Conservation (phyloP, 1,284 basidiomycete species). For the Salmacisia buchloeana region DNA sequence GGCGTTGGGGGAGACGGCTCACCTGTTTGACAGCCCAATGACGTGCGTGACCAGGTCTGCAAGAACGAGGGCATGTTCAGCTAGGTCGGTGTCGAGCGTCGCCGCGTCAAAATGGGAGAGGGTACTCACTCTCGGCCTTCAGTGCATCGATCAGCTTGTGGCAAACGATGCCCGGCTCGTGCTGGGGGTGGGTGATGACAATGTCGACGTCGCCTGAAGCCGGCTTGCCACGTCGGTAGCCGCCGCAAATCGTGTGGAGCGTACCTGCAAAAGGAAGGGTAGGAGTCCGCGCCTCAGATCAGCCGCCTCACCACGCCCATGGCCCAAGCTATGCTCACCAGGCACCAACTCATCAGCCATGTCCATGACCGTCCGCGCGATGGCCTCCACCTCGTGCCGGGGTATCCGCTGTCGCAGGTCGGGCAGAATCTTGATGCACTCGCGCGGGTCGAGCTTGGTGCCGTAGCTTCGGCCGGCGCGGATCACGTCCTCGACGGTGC, state of each 20-base stretch:
- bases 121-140: constrained; percentile 4
- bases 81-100: neutral
- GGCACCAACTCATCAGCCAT: constrained; percentile 15
- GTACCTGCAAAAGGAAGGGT: neutral
- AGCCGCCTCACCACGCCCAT: neutral
- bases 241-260: constrained; percentile 30
- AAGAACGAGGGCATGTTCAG: constrained; percentile 2
- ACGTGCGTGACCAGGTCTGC: constrained; percentile 8
- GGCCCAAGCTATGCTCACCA: neutral
- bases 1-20: neutral
- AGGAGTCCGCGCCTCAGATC: neutral
- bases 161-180: neutral
- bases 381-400: constrained; percentile 23
- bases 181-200: constrained; percentile 23
- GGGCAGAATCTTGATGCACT: constrained; percentile 28
- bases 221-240: constrained; percentile 33
- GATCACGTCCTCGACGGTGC: constrained; percentile 36
- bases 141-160: neutral
- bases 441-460: constrained; percentile 5
- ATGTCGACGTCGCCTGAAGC: constrained; percentile 34
- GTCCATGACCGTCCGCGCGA: constrained; percentile 16
- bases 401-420: constrained; percentile 28
- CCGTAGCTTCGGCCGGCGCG: neutral
- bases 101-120: neutral
- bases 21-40: neutral